Percentiles rank a stretch among this genome's conserved stretches.
These are phyloP conservation scores for Tolypocladium tropicale DNA, from an alignment of 2,329 filamentous ascomycete species.

Conservation along the genomic window DNA sequence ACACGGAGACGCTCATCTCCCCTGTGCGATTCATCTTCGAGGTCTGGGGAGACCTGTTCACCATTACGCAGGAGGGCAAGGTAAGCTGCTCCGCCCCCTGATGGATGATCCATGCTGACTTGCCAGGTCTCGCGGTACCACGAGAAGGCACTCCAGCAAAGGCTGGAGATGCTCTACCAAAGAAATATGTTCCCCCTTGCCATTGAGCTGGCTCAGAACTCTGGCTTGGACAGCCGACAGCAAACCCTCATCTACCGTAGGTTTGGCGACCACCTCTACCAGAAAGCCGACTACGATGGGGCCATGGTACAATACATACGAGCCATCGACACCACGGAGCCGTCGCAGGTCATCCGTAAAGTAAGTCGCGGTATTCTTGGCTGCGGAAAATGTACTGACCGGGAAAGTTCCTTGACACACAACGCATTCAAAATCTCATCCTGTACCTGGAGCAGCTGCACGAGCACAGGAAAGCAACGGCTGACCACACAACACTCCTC, in stretches of 20 bases:
- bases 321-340: slow-evolving; percentile 91
- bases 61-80: slow-evolving; percentile 89
- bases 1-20: slow-evolving; percentile 75
- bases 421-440: slow-evolving; percentile 94
- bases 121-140: slow-evolving; percentile 71
- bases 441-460: slow-evolving; percentile 95
- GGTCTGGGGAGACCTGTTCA: slow-evolving; percentile 85
- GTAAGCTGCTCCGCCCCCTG: slow-evolving; percentile 29
- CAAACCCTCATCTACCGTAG: slow-evolving; percentile 88
- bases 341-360: slow-evolving; percentile 92
- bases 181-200: slow-evolving; percentile 86
- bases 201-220: slow-evolving; percentile 86
- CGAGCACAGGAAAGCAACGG: slow-evolving; percentile 83
- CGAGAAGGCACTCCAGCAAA: slow-evolving; percentile 82
- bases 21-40: slow-evolving; percentile 71
- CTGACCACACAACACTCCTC: slow-evolving; percentile 88
- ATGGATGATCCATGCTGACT: not conserved
- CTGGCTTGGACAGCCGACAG: slow-evolving; percentile 67
- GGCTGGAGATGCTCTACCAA: slow-evolving; percentile 87
- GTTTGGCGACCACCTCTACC: slow-evolving; percentile 90
- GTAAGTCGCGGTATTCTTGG: slow-evolving; percentile 27
- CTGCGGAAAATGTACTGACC: slow-evolving; percentile 14
- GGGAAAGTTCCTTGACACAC: slow-evolving; percentile 77
- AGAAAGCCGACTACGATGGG: slow-evolving; percentile 90
- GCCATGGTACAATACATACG: slow-evolving; percentile 99